Conservation (phyloP, 1,284 basidiomycete species). For the Leccinum pallidistipes region DNA sequence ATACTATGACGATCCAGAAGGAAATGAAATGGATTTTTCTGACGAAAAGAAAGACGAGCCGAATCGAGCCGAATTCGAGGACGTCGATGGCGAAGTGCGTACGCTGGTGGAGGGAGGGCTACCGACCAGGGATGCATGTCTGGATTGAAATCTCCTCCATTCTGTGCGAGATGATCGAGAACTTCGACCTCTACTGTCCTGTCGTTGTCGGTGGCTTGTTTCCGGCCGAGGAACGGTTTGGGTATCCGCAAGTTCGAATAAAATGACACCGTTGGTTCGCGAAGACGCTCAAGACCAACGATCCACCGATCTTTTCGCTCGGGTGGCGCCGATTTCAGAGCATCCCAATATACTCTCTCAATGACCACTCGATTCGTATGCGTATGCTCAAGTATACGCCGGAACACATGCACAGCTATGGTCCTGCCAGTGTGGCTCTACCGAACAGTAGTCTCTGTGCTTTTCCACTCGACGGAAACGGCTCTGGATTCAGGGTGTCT, state of each 20-base stretch:
- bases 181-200: slow-evolving; percentile 92
- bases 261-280: slow-evolving; percentile 97
- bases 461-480: slow-evolving; percentile 74
- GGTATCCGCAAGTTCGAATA: slow-evolving; percentile 92
- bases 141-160: slow-evolving; percentile 86
- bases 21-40: slow-evolving; percentile 82
- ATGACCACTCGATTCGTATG: slow-evolving; percentile 97
- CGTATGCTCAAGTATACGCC: slow-evolving; percentile 99
- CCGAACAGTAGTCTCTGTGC: slow-evolving; percentile 99
- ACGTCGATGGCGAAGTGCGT: slow-evolving; percentile 76
- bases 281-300: slow-evolving; percentile 94
- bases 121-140: slow-evolving; percentile 90
- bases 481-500: slow-evolving; percentile 82
- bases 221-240: slow-evolving; percentile 88
- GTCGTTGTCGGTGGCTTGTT: slow-evolving; percentile 94
- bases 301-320: slow-evolving; percentile 93
- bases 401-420: slow-evolving; percentile 99
- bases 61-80: slow-evolving; percentile 82
- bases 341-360: slow-evolving; percentile 93
- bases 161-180: slow-evolving; percentile 89
- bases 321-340: slow-evolving; percentile 98
- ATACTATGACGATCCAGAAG: slow-evolving; percentile 84
- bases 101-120: slow-evolving; percentile 81
- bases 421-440: slow-evolving; percentile 66
- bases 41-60: slow-evolving; percentile 78